These are phyloP conservation scores for Phycomyces blakesleeanus DNA, from an alignment of 192 early-diverging fungal genomes.

Conservation along the genomic window DNA sequence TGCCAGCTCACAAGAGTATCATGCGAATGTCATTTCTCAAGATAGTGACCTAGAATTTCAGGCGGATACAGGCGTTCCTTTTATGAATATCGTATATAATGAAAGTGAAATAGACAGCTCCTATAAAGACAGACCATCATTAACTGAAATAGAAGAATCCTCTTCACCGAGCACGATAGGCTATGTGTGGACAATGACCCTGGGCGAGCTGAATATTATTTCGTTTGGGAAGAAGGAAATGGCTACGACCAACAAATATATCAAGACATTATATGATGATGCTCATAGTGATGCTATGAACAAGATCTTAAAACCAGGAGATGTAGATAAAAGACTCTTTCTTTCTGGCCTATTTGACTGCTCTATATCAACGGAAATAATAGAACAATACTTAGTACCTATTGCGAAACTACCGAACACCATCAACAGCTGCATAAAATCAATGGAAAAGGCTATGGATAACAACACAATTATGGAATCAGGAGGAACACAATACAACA, in stretches of 20 bases:
- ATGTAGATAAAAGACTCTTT: constrained; percentile 13
- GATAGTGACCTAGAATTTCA: too few species aligned
- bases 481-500: constrained; percentile 7
- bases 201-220: constrained; percentile 14
- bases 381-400: constrained; percentile 13
- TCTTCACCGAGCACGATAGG: constrained; percentile 3
- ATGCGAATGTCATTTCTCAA: too few species aligned
- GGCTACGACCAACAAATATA: constrained; percentile 6
- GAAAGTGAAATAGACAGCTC: constrained; percentile 5
- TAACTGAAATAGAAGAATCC: neutral
- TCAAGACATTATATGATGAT: constrained; percentile 16
- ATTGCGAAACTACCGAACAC: constrained; percentile 7
- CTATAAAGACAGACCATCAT: constrained; percentile 9
- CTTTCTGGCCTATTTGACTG: constrained; percentile 15
- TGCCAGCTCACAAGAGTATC: too few species aligned
- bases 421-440: constrained; percentile 10
- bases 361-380: constrained; percentile 1
- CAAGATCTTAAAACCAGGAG: constrained; percentile 14
- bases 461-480: constrained; percentile 9
- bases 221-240: constrained; percentile 16
- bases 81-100: too few species aligned
- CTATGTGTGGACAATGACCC: constrained; percentile 10
- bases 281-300: constrained; percentile 8
- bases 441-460: constrained; percentile 12
- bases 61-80: too few species aligned